Percentiles rank a stretch among this genome's conserved stretches.
Evolutionary conservation across 1,139 yeast species (phyloP).

Genomic region (Candida sp.): DNA sequence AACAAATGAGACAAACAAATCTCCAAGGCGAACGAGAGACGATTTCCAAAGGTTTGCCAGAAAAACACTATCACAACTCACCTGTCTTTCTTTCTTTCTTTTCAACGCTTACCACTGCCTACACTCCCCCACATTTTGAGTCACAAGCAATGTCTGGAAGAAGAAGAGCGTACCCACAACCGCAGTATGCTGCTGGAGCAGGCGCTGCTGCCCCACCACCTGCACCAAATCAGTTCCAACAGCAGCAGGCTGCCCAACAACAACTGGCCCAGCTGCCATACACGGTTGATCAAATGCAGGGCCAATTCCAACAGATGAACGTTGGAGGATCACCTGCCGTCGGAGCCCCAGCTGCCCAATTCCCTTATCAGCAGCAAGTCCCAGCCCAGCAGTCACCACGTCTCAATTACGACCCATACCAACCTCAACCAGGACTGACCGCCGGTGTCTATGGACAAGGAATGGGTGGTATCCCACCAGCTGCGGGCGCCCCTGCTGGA

Average conservation of each 20-base stretch:
- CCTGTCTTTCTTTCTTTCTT: not conserved
- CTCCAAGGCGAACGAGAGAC: conserved; percentile 4
- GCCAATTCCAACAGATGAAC: conserved; percentile 44
- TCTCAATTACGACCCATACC: conserved; percentile 17
- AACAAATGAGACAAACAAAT: not conserved
- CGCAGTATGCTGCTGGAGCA: conserved; percentile 54
- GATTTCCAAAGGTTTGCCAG: not conserved
- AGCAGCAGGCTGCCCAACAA: conserved; percentile 12
- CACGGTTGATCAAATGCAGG: conserved; percentile 41
- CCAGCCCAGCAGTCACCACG: conserved; percentile 14
- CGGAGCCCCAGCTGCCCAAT: conserved; percentile 4
- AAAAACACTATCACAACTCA: not conserved
- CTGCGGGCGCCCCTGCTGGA: conserved; percentile 8
- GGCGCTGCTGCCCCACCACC: conserved; percentile 9
- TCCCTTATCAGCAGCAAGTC: conserved; percentile 14
- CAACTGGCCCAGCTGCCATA: conserved; percentile 16
- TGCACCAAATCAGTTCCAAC: conserved; percentile 13
- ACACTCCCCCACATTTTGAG: not conserved
- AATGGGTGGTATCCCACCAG: conserved; percentile 15
- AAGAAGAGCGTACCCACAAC: conserved; percentile 71
- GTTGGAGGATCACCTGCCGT: conserved; percentile 23
- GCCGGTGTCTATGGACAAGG: conserved; percentile 15
- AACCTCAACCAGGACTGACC: conserved; percentile 12
- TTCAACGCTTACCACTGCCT: no score
- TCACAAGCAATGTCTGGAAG: conserved; percentile 31